Base-by-base conservation (phyloP, 1,284 basidiomycete genomes). In the Testicularia cyperi region DNA sequence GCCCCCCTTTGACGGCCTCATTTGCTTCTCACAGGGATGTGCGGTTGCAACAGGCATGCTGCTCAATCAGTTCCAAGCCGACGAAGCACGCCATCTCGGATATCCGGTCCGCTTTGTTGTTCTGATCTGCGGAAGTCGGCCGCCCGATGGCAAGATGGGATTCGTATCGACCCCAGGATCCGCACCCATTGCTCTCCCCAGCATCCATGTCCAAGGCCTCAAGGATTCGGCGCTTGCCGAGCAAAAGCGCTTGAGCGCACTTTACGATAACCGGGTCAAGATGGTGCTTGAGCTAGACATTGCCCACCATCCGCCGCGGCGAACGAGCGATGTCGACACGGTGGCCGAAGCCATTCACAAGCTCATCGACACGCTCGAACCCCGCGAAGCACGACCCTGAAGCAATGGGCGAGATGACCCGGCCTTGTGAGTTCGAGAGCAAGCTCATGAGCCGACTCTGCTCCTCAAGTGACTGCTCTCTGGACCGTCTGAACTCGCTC, bases 1-100 rank as follows among this genome's bases (percentile, higher is more conserved):
- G 29, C n/a, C 16, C 25, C 12, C 21, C 0, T 65, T 52, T 30
- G 56, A 65, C 15, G 61, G 51, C 6, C 27, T 65, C 33, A 47
- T 65, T 20, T 58, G 61, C 44, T 65, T 65, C 18, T 65, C 61
- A 27, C 61, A 65, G 14, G 61, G 61, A 29, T 58, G 55, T n/a
- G 55, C 61, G 3, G 51, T 55, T 13, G 27, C 47, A 6, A 56
- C 61, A 3, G 56, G 51, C 24, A n/a, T 65, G 13, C 48, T 58
- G 3, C 22, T 54, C 33, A 36, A 47, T 26, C 31, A 38, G 21
- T n/a, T 7, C 25, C 10, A 29, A 37, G n/a, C 6, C 29, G 8
- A 39, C 30, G 5, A n/a, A 21, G 12, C n/a, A 20, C 5, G 35
- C 20, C 21, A 8, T n/a, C 18, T 19, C 25, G 30, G 1, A 3